phyloP scores from a whole-genome alignment of 257 asterid species.

The Plectranthus barbatus region DNA sequence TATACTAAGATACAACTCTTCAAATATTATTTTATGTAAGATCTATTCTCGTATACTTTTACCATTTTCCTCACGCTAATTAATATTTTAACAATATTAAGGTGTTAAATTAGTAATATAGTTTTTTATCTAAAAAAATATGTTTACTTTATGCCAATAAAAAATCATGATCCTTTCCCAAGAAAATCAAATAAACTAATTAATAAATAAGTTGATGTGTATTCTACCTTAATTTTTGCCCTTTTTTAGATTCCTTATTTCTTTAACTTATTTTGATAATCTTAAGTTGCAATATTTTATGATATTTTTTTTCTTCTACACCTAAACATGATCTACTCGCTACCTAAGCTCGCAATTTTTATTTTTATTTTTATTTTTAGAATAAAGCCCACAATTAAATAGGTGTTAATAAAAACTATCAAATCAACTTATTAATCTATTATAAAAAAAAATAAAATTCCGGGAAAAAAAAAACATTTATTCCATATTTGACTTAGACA shows the following conservation, averaged over 20 bases:
- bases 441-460: not conserved
- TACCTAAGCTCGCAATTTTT: too few species aligned
- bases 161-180: too few species aligned
- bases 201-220: not conserved
- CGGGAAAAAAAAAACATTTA: not conserved
- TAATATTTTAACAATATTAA: too few species aligned
- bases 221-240: not conserved
- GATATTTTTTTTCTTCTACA: not conserved
- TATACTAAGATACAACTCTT: too few species aligned
- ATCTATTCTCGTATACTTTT: too few species aligned
- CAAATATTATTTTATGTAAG: too few species aligned
- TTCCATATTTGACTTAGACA: conserved; percentile 13
- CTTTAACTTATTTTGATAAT: not conserved
- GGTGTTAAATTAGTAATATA: not conserved
- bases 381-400: not conserved
- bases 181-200: too few species aligned
- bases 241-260: not conserved
- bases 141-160: too few species aligned
- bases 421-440: not conserved
- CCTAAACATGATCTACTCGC: not conserved
- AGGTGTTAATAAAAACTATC: not conserved
- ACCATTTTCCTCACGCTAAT: not conserved
- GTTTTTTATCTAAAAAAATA: too few species aligned
- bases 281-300: not conserved
- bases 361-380: too few species aligned